A percentile compares a stretch with the other conserved stretches of the same genome.
Conservation (phyloP, 2,329 filamentous ascomycete genomes). For the Sporothrix luriei region DNA sequence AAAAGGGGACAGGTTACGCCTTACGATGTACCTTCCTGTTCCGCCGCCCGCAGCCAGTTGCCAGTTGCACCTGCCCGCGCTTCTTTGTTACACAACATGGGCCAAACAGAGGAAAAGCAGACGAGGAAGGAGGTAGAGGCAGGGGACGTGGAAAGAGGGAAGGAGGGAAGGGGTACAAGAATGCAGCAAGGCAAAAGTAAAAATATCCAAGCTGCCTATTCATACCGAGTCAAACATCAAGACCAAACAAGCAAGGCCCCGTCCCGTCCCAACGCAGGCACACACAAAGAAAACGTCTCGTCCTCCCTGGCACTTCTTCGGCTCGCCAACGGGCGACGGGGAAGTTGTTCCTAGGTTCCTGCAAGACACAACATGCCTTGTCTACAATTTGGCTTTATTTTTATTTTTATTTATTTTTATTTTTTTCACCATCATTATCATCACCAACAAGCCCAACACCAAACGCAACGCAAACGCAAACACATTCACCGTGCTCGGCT, state of each 20-base stretch:
- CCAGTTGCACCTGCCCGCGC: neutral
- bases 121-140: neutral
- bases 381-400: neutral
- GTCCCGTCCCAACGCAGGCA: constrained; percentile 16
- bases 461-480: constrained; percentile 22
- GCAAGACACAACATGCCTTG: constrained; percentile 6
- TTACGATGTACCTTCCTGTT: constrained; percentile 20
- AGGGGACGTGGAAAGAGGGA: no score
- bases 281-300: neutral
- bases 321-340: constrained; percentile 6
- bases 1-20: neutral
- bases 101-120: constrained; percentile 14
- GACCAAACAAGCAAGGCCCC: constrained; percentile 16
- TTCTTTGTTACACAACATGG: constrained; percentile 18
- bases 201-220: constrained; percentile 5
- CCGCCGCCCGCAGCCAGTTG: neutral
- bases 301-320: neutral
- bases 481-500: neutral
- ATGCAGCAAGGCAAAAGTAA: constrained; percentile 1
- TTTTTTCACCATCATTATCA: neutral
- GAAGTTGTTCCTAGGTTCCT: constrained; percentile 15
- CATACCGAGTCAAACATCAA: neutral
- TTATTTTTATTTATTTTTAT: neutral
- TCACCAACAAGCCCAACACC: neutral
- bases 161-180: no score